Base-by-base conservation (phyloP, 805 yeast genomes). In the Hanseniaspora guilliermondii region DNA sequence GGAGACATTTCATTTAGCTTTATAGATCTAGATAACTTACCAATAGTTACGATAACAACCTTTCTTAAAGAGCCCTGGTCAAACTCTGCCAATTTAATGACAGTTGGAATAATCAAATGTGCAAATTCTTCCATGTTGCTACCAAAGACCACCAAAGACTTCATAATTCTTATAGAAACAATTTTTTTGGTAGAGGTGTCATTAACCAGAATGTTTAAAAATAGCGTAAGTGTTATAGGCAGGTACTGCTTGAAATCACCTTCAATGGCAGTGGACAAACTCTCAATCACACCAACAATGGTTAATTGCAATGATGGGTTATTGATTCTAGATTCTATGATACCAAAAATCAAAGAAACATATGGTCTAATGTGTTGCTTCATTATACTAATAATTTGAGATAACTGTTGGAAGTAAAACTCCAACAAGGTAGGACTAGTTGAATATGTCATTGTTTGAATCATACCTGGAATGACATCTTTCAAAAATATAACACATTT, bases 221-320 rank as follows among this genome's bases (percentile, higher is more conserved):
- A 73, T 41, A 86, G 70, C 0, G 93, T 86, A 41, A 93, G 73
- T 1, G 93, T 78, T 25, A 80, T 80, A 1, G 96, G 85, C 56
- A 93, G 72, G 63, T 83, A 83, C 65, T 82, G 74, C 61, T 87
- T 93, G 71, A 93, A 93, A 63, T 93, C 98, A 7, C 95, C 94
- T 56, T 87, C 95, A 49, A 93, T 71, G 0, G 97, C 88, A 52
- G 77, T 78, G 0, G 96, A 85, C 32, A 93, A 78, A 3, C 88
- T 79, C 64, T 91, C 97, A 22, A 89, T 78, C 35, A 91, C 76
- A 24, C 82, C 78, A 38, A 93, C 78, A 22, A 91, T 83, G 0
- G 89, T 84, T 3, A 81, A 81, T 63, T 89, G 95, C 47, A 89
- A 70, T 54, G 80, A 74, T 19, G 80, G 76, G 22, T 71, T 62